Evolutionary conservation across 352 stramenopile species (phyloP).

Genomic region (Phytophthora litchii): DNA sequence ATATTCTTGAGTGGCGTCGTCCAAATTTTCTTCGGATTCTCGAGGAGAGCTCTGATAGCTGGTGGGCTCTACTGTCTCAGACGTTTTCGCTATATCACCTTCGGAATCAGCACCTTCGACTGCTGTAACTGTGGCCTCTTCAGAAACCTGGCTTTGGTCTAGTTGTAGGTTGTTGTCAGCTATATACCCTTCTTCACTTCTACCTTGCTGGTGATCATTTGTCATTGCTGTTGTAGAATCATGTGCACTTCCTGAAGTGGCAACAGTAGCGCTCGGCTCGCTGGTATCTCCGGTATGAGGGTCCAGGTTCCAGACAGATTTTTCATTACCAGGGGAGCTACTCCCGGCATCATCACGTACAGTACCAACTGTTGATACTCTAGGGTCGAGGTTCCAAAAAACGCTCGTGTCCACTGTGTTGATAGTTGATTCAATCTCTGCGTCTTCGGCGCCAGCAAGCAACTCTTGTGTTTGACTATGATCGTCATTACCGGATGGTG

Average conservation of each 20-base stretch:
- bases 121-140: too few species aligned
- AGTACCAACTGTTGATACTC: background rate
- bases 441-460: background rate
- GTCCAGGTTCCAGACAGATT: constrained; percentile 24
- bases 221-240: background rate
- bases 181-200: background rate
- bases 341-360: background rate
- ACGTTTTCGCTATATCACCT: background rate
- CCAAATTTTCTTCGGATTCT: constrained; percentile 11
- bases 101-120: background rate
- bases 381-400: constrained; percentile 27
- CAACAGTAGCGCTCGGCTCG: constrained; percentile 1
- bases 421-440: background rate
- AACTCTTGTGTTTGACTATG: background rate
- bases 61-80: background rate
- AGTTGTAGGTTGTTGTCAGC: background rate
- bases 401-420: background rate
- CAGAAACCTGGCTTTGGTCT: too few species aligned
- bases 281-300: constrained; percentile 21
- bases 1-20: constrained; percentile 29
- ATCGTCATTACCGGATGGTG: background rate
- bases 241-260: background rate
- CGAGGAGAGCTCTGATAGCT: constrained; percentile 10
- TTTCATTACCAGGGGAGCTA: constrained; percentile 1
- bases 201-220: background rate